Percentiles rank a stretch among this genome's conserved stretches.
Evolutionary conservation across 1,284 basidiomycete genomes (phyloP).

Genomic region (Rhodotorula sp.): DNA sequence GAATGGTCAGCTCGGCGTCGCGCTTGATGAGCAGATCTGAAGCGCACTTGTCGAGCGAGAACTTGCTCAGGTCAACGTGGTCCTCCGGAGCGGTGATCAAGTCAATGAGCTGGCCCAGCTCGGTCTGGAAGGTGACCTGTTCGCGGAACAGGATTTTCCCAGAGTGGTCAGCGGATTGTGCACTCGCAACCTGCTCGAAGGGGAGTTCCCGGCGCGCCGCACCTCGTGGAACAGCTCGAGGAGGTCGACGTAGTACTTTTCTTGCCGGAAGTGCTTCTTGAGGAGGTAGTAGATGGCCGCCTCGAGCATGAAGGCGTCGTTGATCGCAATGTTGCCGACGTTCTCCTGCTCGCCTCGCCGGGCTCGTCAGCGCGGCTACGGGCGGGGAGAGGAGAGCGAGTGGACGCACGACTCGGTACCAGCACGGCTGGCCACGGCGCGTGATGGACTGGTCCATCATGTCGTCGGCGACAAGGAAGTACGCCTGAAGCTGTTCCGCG

Average conservation of each 20-base stretch:
- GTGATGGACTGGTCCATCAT: constrained; percentile 96
- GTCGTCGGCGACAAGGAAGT: constrained; percentile 96
- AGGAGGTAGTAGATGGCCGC: constrained; percentile 88
- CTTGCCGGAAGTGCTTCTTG: constrained; percentile 80
- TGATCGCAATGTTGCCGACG: constrained; percentile 88
- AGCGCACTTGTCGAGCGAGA: constrained; percentile 72
- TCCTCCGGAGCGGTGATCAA: constrained; percentile 93
- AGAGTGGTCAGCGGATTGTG: too few species aligned
- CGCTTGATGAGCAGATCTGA: neutral
- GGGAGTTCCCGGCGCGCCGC: constrained; percentile 57
- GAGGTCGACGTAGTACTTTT: constrained; percentile 82
- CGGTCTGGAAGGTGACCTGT: constrained; percentile 90
- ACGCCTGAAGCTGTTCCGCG: constrained; percentile 79
- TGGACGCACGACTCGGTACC: constrained; percentile 70
- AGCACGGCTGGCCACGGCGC: constrained; percentile 96
- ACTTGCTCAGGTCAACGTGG: constrained; percentile 79
- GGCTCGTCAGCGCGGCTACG: neutral
- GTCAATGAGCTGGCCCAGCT: constrained; percentile 94
- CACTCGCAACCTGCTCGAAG: constrained; percentile 45
- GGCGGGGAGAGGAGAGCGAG: neutral
- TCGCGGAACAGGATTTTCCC: too few species aligned
- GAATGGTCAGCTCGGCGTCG: neutral
- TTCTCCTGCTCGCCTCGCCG: constrained; percentile 52
- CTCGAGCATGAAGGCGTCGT: constrained; percentile 97
- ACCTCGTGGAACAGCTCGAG: constrained; percentile 89